A percentile compares a stretch with the other conserved stretches of the same genome.
Conservation (phyloP, 352 stramenopile species). For the Pythium phragmiticola region DNA sequence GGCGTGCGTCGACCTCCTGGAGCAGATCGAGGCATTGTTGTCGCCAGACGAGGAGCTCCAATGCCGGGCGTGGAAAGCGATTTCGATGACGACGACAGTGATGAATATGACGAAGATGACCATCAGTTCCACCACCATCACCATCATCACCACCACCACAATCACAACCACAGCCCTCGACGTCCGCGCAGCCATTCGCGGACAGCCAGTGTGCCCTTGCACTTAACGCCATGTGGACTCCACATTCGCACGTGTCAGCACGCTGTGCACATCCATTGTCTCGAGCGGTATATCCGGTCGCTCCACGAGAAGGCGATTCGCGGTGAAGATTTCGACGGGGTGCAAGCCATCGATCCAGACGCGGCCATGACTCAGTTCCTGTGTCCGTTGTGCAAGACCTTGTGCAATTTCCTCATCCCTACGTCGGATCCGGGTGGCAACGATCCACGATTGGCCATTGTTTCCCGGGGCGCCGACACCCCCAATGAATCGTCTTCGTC, state of each 20-base stretch:
- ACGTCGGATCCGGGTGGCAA: slow-evolving; percentile 51
- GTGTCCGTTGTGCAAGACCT: slow-evolving; percentile 90
- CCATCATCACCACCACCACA: slow-evolving; percentile 43
- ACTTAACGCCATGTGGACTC: slow-evolving; percentile 74
- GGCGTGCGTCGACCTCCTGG: slow-evolving; percentile 6
- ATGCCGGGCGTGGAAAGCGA: slow-evolving; percentile 11
- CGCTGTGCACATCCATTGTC: slow-evolving; percentile 82
- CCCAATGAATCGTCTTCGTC: slow-evolving; percentile 20
- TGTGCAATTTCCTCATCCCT: slow-evolving; percentile 91
- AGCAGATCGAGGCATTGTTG: slow-evolving; percentile 14
- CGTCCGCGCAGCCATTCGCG: slow-evolving; percentile 46
- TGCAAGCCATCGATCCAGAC: slow-evolving; percentile 86
- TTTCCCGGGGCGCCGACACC: slow-evolving; percentile 8
- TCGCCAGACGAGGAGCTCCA: slow-evolving; percentile 14
- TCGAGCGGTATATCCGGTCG: slow-evolving; percentile 85
- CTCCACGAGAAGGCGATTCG: slow-evolving; percentile 87
- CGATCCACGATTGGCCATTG: background rate
- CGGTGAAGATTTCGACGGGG: slow-evolving; percentile 86
- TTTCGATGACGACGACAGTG: slow-evolving; percentile 25
- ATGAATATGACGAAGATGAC: slow-evolving; percentile 25
- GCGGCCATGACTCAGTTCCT: slow-evolving; percentile 91
- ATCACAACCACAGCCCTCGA: slow-evolving; percentile 49
- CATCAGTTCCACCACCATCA: slow-evolving; percentile 31
- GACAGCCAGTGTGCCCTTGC: slow-evolving; percentile 62
- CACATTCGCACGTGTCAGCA: slow-evolving; percentile 87